These are phyloP conservation scores for Ajuga reptans DNA, from an alignment of 305 asterid genomes.

Conservation along the genomic window DNA sequence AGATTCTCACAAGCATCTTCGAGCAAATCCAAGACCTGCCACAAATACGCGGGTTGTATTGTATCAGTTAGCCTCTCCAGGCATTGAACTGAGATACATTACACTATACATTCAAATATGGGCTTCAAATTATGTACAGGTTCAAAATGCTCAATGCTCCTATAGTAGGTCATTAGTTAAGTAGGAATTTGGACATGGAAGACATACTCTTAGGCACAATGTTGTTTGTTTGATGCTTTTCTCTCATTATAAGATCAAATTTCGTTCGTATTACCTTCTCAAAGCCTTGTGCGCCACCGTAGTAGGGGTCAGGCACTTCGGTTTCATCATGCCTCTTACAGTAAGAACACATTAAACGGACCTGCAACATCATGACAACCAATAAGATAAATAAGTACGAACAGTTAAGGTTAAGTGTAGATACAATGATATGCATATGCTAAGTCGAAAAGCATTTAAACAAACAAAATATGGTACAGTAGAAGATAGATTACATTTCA, in stretches of 20 bases:
- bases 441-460: too few species aligned
- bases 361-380: conserved; percentile 30
- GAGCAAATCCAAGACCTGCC: conserved; percentile 77
- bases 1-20: conserved; percentile 85
- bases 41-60: not conserved
- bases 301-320: conserved; percentile 88
- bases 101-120: too few species aligned
- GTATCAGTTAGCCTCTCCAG: not conserved
- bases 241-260: too few species aligned
- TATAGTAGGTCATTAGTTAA: too few species aligned
- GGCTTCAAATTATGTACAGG: not conserved
- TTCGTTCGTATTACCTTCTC: conserved; percentile 53
- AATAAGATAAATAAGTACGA: too few species aligned
- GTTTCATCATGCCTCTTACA: conserved; percentile 72
- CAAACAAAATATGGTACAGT: not conserved
- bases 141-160: too few species aligned
- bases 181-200: too few species aligned
- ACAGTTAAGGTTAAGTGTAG: too few species aligned
- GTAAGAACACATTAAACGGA: conserved; percentile 70
- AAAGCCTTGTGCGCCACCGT: conserved; percentile 79
- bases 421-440: too few species aligned
- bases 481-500: not conserved
- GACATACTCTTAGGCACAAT: too few species aligned
- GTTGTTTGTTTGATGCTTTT: too few species aligned
- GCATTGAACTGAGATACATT: too few species aligned